Evolutionary conservation across 192 early-diverging fungal species (phyloP), one percentile per base, ranked within the genome.

Genomic region (Jimgerdemannia flammicorona): DNA sequence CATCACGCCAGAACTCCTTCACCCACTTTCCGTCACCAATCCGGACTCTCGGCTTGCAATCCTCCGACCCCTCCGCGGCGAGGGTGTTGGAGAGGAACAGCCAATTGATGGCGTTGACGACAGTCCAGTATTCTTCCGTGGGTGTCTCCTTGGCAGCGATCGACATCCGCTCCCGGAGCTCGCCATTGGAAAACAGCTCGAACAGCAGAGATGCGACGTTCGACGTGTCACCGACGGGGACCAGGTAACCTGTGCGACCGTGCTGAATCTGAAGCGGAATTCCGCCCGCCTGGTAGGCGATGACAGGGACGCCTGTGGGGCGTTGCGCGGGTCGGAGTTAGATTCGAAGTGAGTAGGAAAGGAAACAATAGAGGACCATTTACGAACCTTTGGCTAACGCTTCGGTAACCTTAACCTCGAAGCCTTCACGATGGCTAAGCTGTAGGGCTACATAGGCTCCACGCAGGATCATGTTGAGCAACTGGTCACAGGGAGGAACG

Each of bases 321-420:
- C 18, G 17, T 18, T 20, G 29, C 29, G 29, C 29, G 29, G 29
- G 29, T 29, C 29, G 29, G 29, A 29, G 29, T 29, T 39, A 69
- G 41, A 17, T 69, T 39, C 18, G 7, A 18, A 66, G 39, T 7
- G 40, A 40, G 17, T 4, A 72, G 3, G n/a, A 41, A 9, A 59
- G 11, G 20, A 77, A 77, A 66, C 20, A 11, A 9, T 43, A 63
- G 4, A 64, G 2, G 40, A 77, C 8, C 42, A 44, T 64, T 18
- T 64, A n/a, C 68, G 4, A 40, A 81, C 85, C 89, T 79, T 94
- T 94, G 19, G 82, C 78, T 67, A 91, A 78, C 11, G 91, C 84
- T 75, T 95, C 93, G 14, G 92, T 95, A 49, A 94, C 91, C 80
- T 93, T 95, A 85, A 95, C 88, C 81, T 95, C 93, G 70, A 95